phyloP scores from a whole-genome alignment of 805 yeast genomes.

The Priceomyces haplophilus region DNA sequence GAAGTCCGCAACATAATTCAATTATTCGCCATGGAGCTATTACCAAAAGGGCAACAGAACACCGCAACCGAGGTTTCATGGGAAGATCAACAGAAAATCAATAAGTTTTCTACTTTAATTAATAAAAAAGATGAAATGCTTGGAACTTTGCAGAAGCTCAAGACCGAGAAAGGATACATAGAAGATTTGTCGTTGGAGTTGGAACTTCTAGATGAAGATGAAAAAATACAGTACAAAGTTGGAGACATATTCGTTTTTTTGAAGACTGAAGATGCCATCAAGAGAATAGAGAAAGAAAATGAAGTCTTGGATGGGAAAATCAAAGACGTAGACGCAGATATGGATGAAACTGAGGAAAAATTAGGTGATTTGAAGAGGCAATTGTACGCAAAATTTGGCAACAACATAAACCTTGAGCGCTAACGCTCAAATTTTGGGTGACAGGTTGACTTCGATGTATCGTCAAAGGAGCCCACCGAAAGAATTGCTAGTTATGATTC shows the following conservation, averaged over 20 bases:
- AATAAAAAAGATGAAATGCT: slow-evolving; percentile 61
- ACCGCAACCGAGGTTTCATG: slow-evolving; percentile 59
- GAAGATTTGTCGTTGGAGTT: slow-evolving; percentile 84
- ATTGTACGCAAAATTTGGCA: slow-evolving; percentile 88
- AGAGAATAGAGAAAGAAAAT: slow-evolving; percentile 61
- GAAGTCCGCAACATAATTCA: background rate
- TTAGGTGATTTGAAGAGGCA: slow-evolving; percentile 62
- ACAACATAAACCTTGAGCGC: slow-evolving; percentile 79
- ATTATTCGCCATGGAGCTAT: slow-evolving; percentile 33
- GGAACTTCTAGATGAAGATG: slow-evolving; percentile 78
- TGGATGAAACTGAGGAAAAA: slow-evolving; percentile 52
- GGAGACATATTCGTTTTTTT: slow-evolving; percentile 80
- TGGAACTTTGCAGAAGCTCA: slow-evolving; percentile 45
- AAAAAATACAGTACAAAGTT: slow-evolving; percentile 66
- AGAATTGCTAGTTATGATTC: background rate
- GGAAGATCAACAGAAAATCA: slow-evolving; percentile 88
- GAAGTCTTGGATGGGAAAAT: slow-evolving; percentile 52
- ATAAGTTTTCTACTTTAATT: slow-evolving; percentile 81
- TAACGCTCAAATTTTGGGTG: slow-evolving; percentile 12
- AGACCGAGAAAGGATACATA: slow-evolving; percentile 77
- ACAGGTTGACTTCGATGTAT: background rate
- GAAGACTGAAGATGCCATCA: slow-evolving; percentile 63
- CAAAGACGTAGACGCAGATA: slow-evolving; percentile 40
- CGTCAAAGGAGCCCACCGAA: background rate
- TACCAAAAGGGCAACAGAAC: slow-evolving; percentile 56